Percentiles rank a stretch among this genome's conserved stretches.
Evolutionary conservation across 306 rosid genomes (phyloP).

Genomic region (Sindora glabra): DNA sequence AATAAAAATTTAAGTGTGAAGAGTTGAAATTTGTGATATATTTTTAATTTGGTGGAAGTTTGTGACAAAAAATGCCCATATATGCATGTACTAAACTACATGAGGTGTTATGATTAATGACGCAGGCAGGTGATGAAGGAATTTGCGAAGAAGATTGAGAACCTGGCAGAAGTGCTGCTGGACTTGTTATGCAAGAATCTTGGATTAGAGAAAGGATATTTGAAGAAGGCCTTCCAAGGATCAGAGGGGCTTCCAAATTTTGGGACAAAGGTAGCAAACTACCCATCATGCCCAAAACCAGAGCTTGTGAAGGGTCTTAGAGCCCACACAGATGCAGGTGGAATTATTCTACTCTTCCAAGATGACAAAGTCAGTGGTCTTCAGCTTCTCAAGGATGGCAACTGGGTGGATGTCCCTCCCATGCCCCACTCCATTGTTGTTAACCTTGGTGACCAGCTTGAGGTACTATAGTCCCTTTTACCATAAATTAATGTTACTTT

Average conservation of each 20-base stretch:
- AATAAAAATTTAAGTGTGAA: too few species aligned
- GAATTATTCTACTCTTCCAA: constrained; percentile 79
- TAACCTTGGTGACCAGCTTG: constrained; percentile 87
- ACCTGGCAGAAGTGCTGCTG: constrained; percentile 62
- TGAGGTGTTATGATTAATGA: neutral
- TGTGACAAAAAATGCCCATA: too few species aligned
- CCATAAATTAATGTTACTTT: too few species aligned
- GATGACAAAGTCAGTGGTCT: constrained; percentile 89
- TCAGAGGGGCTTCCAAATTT: constrained; percentile 80
- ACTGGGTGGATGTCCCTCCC: constrained; percentile 88
- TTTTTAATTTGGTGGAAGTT: too few species aligned
- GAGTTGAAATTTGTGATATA: too few species aligned
- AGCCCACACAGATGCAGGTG: constrained; percentile 92
- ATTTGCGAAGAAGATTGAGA: constrained; percentile 55
- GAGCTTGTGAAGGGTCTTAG: constrained; percentile 85
- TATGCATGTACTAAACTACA: constrained; percentile 1
- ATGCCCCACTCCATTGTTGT: constrained; percentile 81
- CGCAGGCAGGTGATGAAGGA: constrained; percentile 71
- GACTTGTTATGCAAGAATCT: constrained; percentile 87
- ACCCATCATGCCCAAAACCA: constrained; percentile 84
- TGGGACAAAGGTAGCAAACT: constrained; percentile 88
- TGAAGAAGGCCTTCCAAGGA: constrained; percentile 67
- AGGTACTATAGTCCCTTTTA: too few species aligned
- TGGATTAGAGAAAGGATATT: constrained; percentile 72
- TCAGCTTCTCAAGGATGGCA: constrained; percentile 68